These are phyloP conservation scores for Podospora sp. DNA, from an alignment of 495 filamentous ascomycete genomes.

Conservation along the genomic window DNA sequence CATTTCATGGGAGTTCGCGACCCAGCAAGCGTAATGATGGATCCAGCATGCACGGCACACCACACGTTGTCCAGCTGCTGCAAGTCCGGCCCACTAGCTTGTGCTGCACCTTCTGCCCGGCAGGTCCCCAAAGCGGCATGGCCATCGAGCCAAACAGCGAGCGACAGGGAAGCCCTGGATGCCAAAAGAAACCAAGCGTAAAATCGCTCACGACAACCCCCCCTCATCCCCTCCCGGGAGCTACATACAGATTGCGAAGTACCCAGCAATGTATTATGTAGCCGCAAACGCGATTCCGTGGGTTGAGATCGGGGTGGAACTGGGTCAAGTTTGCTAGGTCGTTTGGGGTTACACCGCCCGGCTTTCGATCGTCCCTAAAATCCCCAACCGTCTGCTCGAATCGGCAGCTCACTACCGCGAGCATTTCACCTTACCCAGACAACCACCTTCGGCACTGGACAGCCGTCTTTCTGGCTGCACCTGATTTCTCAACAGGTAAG, in stretches of 20 bases:
- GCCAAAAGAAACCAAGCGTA: not conserved
- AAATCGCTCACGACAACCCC: not conserved
- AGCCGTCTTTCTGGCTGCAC: not conserved
- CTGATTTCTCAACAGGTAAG: constrained; percentile 1
- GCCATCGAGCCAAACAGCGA: not conserved
- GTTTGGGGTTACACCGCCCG: constrained; percentile 7
- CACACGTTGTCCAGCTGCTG: not conserved
- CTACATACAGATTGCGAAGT: not conserved
- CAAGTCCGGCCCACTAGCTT: not conserved
- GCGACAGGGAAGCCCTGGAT: not conserved
- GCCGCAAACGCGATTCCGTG: not conserved
- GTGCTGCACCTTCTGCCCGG: not conserved
- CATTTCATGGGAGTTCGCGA: not conserved
- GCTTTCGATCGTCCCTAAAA: not conserved
- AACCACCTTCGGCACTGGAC: not conserved
- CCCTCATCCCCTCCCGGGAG: not conserved
- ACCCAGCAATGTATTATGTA: not conserved
- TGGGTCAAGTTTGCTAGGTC: not conserved
- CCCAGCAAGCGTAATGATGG: not conserved
- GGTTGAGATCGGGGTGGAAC: not conserved
- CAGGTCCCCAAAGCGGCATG: not conserved
- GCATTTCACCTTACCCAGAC: not conserved
- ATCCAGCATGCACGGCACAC: not conserved
- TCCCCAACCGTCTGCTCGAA: not conserved
- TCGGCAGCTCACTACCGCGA: not conserved